Conservation (phyloP, 371 early-diverging fungal genomes). For the Mortierella sp. region DNA sequence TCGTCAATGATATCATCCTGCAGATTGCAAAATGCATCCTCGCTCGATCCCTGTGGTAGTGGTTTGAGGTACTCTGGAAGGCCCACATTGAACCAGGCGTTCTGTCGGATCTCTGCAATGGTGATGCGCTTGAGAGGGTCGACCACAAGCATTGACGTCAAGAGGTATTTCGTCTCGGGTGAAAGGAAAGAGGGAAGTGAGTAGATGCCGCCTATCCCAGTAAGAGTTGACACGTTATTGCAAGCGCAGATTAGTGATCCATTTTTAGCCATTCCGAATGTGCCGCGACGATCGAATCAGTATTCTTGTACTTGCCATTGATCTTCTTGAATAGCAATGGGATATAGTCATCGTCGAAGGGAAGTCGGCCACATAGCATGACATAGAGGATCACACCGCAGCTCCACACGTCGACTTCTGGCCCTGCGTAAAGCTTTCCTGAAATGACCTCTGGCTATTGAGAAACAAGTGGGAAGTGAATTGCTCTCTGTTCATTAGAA, state of each 20-base stretch:
- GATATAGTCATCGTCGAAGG: constrained; percentile 99
- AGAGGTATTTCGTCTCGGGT: constrained; percentile 83
- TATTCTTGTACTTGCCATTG: constrained; percentile 62
- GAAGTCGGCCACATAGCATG: constrained; percentile 99
- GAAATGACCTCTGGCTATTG: constrained; percentile 93
- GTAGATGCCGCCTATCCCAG: constrained; percentile 84
- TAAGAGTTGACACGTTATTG: background rate
- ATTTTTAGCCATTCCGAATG: background rate
- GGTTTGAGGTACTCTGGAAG: constrained; percentile 93
- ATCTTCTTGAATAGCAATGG: constrained; percentile 96
- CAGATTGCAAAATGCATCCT: constrained; percentile 71
- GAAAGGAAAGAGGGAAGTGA: constrained; percentile 90
- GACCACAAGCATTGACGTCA: constrained; percentile 95
- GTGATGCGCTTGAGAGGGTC: constrained; percentile 96
- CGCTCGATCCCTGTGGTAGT: constrained; percentile 72
- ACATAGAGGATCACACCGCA: constrained; percentile 99
- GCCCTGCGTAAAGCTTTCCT: constrained; percentile 95
- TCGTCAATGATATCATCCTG: constrained; percentile 85
- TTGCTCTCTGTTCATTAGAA: background rate
- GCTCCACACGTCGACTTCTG: constrained; percentile 99
- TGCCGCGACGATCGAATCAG: background rate
- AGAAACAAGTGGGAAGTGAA: background rate
- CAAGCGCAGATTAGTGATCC: background rate
- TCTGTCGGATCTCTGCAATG: constrained; percentile 88
- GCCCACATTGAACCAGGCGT: constrained; percentile 91